phyloP scores from a whole-genome alignment of 2,329 filamentous ascomycete genomes.

The Venturia pyrina region DNA sequence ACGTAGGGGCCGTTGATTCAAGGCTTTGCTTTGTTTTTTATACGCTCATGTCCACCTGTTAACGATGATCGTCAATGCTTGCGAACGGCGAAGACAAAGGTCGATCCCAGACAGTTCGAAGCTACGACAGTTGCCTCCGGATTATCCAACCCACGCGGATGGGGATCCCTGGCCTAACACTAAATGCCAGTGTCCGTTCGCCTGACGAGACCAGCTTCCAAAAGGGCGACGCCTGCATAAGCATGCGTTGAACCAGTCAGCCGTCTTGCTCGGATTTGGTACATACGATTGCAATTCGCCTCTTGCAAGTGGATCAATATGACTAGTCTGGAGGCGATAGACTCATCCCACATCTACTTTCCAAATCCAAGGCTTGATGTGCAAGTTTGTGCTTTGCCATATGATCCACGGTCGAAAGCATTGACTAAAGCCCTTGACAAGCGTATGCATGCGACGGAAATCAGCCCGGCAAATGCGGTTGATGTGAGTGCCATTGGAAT shows the following conservation, averaged over 20 bases:
- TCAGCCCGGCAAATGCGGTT: neutral
- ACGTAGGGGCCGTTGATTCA: neutral
- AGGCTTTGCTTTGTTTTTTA: neutral
- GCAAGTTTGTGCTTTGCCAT: neutral
- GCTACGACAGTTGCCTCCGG: neutral
- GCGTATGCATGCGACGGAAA: neutral
- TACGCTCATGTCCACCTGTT: neutral
- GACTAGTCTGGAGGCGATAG: neutral
- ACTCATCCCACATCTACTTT: neutral
- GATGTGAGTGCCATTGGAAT: neutral
- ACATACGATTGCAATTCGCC: neutral
- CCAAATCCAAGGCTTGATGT: neutral
- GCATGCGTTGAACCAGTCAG: neutral
- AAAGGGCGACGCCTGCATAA: constrained; percentile 1
- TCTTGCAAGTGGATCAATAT: neutral
- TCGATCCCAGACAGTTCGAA: neutral
- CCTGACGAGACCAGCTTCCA: neutral
- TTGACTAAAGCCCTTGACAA: neutral
- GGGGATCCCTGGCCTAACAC: neutral
- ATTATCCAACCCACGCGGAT: neutral
- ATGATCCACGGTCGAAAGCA: neutral
- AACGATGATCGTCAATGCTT: neutral
- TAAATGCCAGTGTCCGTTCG: neutral
- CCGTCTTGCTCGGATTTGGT: neutral
- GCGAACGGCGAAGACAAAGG: neutral